Evolutionary conservation across 306 rosid species (phyloP).

Genomic region (Sphenostylis stenocarpa): DNA sequence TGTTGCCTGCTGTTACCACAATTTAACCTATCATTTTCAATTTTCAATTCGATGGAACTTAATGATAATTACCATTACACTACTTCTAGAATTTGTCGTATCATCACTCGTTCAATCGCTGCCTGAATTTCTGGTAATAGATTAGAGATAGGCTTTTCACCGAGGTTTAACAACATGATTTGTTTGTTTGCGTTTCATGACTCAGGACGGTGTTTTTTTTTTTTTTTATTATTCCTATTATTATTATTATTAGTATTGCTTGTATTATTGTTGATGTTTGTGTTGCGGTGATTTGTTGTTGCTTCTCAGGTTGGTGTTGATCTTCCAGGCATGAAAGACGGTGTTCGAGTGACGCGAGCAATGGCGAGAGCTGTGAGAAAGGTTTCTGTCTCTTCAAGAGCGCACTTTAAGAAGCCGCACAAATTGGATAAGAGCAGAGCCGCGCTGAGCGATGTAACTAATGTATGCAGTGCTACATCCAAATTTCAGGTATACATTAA

Average conservation of each 20-base stretch:
- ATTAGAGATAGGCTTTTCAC: too few relatives aligned
- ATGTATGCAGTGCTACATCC: conserved; percentile 32
- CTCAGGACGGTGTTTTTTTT: too few relatives aligned
- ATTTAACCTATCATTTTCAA: not conserved
- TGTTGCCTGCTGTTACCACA: not conserved
- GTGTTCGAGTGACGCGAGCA: conserved; percentile 69
- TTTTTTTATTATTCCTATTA: too few relatives aligned
- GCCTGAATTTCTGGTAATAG: too few relatives aligned
- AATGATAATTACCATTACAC: too few relatives aligned
- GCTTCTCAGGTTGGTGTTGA: conserved; percentile 21
- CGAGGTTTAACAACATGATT: too few relatives aligned
- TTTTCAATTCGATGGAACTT: not conserved
- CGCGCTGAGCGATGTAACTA: conserved; percentile 64
- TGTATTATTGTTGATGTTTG: not conserved
- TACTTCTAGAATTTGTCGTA: too few relatives aligned
- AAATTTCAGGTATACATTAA: conserved; percentile 49
- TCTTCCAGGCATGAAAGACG: conserved; percentile 43
- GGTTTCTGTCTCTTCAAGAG: conserved; percentile 36
- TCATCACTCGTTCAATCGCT: not conserved
- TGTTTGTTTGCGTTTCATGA: too few relatives aligned
- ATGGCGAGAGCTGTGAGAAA: conserved; percentile 61
- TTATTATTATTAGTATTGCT: too few relatives aligned
- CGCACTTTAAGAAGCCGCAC: conserved; percentile 40
- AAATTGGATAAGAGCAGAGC: conserved; percentile 49
- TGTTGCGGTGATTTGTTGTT: conserved; percentile 25